Conservation (phyloP, 2,329 filamentous ascomycete genomes). For the Ceratocystis smalleyi region DNA sequence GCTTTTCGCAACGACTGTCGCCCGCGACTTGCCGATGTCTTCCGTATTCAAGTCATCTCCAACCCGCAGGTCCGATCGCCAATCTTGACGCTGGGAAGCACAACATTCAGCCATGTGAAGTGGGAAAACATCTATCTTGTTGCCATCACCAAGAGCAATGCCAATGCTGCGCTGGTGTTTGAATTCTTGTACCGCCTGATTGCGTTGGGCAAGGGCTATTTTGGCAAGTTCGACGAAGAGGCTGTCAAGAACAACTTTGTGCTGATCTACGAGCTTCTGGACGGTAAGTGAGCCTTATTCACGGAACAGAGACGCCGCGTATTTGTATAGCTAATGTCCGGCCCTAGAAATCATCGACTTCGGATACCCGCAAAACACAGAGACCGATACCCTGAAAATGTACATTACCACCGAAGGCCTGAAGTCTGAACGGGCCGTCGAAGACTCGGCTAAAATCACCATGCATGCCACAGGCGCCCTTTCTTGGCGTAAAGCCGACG, state of each 20-base stretch:
- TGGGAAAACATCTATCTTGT: constrained; percentile 98
- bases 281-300: constrained; percentile 41
- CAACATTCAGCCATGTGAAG: constrained; percentile 98
- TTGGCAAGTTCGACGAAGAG: constrained; percentile 98
- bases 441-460: constrained; percentile 94
- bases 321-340: neutral
- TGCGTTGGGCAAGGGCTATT: constrained; percentile 82
- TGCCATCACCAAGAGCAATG: constrained; percentile 96
- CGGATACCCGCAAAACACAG: constrained; percentile 96
- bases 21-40: constrained; percentile 92
- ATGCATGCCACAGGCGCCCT: constrained; percentile 97
- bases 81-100: constrained; percentile 91
- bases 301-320: neutral
- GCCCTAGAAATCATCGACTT: constrained; percentile 86
- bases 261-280: constrained; percentile 88
- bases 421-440: constrained; percentile 70
- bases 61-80: constrained; percentile 95
- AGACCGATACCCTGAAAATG: constrained; percentile 98
- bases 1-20: constrained; percentile 98
- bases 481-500: constrained; percentile 92
- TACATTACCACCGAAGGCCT: constrained; percentile 99
- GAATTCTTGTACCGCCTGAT: constrained; percentile 94
- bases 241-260: constrained; percentile 99
- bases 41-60: constrained; percentile 98
- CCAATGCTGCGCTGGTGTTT: constrained; percentile 93